A percentile compares a stretch with the other conserved stretches of the same genome.
Evolutionary conservation across 2,329 filamentous ascomycete species (phyloP).

Genomic region (Stagonosporopsis chrysanthemi): DNA sequence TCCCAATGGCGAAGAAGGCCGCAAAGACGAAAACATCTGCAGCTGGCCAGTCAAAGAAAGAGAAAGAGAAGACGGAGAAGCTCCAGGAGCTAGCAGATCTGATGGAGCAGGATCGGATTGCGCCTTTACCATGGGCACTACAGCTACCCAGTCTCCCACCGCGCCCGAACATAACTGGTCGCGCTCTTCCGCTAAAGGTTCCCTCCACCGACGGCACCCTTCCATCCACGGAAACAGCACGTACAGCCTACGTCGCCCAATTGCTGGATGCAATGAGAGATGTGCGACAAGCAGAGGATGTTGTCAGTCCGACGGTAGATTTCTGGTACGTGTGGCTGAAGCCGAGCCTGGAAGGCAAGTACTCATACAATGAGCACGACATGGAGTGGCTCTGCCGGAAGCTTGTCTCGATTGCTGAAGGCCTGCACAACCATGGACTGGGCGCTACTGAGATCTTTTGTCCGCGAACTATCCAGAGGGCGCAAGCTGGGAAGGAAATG

Average conservation of each 20-base stretch:
- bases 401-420: slow-evolving; percentile 1
- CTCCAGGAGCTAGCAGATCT: background rate
- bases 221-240: background rate
- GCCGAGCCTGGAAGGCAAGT: background rate
- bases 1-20: background rate
- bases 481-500: background rate
- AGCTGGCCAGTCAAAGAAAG: background rate
- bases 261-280: slow-evolving; percentile 3
- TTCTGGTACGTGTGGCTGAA: slow-evolving; percentile 17
- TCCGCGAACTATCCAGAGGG: background rate
- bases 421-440: background rate
- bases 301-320: background rate
- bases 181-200: background rate
- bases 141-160: background rate
- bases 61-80: background rate
- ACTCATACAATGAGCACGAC: background rate
- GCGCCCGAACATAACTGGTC: background rate
- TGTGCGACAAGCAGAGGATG: background rate
- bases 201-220: background rate
- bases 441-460: slow-evolving; percentile 5
- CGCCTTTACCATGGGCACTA: background rate
- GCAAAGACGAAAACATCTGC: background rate
- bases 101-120: background rate
- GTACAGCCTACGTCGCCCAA: background rate
- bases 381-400: slow-evolving; percentile 8